Evolutionary conservation across 164 flowering plant species (phyloP).

Genomic region (Litsea cubeba): DNA sequence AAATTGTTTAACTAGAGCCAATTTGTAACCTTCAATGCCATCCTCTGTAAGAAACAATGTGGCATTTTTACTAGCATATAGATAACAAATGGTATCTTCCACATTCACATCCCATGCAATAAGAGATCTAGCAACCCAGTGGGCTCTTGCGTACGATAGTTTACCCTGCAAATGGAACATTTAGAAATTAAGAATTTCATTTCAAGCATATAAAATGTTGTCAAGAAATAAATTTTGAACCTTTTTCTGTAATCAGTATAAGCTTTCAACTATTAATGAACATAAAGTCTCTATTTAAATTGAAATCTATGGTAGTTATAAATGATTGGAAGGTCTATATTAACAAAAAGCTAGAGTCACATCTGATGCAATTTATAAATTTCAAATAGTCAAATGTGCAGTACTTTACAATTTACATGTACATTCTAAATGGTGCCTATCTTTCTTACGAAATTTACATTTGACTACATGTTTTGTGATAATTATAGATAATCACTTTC

Average conservation of each 20-base stretch:
- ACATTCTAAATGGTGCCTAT: too few relatives aligned
- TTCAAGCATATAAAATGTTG: neutral
- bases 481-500: too few relatives aligned
- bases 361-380: neutral
- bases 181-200: neutral
- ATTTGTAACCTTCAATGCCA: conserved; percentile 54
- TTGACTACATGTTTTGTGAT: too few relatives aligned
- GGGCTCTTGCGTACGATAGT: conserved; percentile 60
- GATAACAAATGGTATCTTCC: conserved; percentile 47
- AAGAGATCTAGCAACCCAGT: conserved; percentile 59
- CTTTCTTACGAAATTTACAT: too few relatives aligned
- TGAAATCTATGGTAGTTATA: too few relatives aligned
- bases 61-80: conserved; percentile 73
- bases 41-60: conserved; percentile 28
- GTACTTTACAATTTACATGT: too few relatives aligned
- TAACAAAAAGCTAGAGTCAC: neutral
- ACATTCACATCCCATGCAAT: conserved; percentile 77
- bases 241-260: neutral
- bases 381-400: neutral
- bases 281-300: too few relatives aligned
- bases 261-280: neutral
- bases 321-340: neutral
- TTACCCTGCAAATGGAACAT: conserved; percentile 40
- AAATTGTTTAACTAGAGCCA: neutral
- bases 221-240: neutral